phyloP scores from a whole-genome alignment of 306 rosid genomes.

The Arachis hypogaea region DNA sequence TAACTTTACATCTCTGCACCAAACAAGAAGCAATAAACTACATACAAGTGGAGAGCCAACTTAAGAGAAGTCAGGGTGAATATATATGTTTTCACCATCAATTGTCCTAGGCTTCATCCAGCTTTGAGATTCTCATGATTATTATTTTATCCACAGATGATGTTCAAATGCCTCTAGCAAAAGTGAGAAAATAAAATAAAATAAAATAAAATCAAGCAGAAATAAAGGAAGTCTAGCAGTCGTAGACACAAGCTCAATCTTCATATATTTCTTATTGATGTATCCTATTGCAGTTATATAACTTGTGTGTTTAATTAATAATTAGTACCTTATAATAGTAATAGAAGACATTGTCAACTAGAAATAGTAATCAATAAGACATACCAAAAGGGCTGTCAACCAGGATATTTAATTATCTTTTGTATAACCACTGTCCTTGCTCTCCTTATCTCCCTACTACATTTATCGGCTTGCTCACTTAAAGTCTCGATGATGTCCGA shows the following conservation, averaged over 20 bases:
- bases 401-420: slow-evolving; percentile 55
- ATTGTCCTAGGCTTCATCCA: not conserved
- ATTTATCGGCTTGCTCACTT: slow-evolving; percentile 65
- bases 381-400: slow-evolving; percentile 35
- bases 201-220: slow-evolving; percentile 5
- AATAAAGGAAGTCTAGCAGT: slow-evolving; percentile 9
- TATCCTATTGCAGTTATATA: slow-evolving; percentile 10
- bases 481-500: slow-evolving; percentile 58
- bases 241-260: slow-evolving; percentile 37
- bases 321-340: slow-evolving; percentile 24
- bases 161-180: slow-evolving; percentile 31
- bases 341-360: slow-evolving; percentile 18
- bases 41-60: not conserved
- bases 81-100: slow-evolving; percentile 2
- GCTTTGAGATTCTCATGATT: slow-evolving; percentile 11
- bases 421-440: slow-evolving; percentile 75
- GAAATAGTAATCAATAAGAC: slow-evolving; percentile 35
- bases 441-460: slow-evolving; percentile 60
- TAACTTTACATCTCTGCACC: not conserved
- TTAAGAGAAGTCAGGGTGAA: not conserved
- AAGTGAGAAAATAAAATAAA: not conserved
- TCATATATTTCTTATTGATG: slow-evolving; percentile 26
- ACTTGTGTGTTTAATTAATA: slow-evolving; percentile 35
- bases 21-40: not conserved
- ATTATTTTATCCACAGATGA: slow-evolving; percentile 3